These are phyloP conservation scores for Trametes sp. DNA, from an alignment of 1,284 basidiomycete species.

Conservation along the genomic window DNA sequence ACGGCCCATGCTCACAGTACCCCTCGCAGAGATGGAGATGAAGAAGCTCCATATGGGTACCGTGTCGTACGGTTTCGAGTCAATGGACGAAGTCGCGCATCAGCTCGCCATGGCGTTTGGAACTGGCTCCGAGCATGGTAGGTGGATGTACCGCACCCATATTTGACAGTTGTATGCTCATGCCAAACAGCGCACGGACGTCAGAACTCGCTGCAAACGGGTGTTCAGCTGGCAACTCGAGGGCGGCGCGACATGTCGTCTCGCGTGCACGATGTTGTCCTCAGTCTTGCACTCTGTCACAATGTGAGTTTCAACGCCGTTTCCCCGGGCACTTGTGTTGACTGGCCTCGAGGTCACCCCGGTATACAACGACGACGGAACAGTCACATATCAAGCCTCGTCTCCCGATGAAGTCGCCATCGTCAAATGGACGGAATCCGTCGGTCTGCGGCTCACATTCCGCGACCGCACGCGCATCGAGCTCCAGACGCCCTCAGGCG, in stretches of 20 bases:
- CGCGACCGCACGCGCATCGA: constrained; percentile 91
- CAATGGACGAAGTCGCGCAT: constrained; percentile 97
- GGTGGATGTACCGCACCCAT: constrained; percentile 1
- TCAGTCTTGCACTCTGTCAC: constrained; percentile 95
- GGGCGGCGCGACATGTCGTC: constrained; percentile 96
- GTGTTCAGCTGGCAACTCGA: constrained; percentile 80
- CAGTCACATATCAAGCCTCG: constrained; percentile 96
- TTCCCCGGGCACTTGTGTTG: too few species aligned
- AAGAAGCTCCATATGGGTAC: constrained; percentile 99
- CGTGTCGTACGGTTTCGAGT: constrained; percentile 95
- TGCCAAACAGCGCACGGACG: constrained; percentile 47
- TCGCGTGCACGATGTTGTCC: constrained; percentile 92
- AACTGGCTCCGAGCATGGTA: constrained; percentile 57
- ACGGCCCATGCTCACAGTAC: not conserved
- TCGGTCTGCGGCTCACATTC: constrained; percentile 87
- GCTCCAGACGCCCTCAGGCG: constrained; percentile 73
- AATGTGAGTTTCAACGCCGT: constrained; percentile 63
- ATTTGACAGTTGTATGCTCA: constrained; percentile 8
- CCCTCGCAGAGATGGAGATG: constrained; percentile 93
- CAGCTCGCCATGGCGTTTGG: constrained; percentile 87
- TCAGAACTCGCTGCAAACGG: constrained; percentile 67
- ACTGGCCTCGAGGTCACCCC: constrained; percentile 81
- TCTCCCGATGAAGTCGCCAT: constrained; percentile 99
- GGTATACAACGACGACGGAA: constrained; percentile 92
- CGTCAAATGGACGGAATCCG: constrained; percentile 96